Base-by-base conservation (phyloP, 306 rosid genomes). In the Vicia sativa region DNA sequence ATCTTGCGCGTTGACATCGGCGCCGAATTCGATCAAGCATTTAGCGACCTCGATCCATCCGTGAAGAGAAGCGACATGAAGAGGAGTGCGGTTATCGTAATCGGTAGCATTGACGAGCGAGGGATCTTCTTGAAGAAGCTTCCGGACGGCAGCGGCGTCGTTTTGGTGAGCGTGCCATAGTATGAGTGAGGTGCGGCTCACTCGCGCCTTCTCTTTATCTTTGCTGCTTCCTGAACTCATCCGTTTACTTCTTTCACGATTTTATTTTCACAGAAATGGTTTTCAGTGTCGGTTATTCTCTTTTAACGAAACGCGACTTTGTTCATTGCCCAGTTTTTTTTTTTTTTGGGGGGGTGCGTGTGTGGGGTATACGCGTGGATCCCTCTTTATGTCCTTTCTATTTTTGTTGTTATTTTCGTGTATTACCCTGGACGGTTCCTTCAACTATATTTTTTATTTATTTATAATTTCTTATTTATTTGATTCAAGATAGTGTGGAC, bases 81-180 rank as follows among this genome's bases (percentile, higher is more conserved):
- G 99, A 15, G 97, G 96, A 2, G 97, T 95, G 15, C 99, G 99
- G 67, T 46, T 80, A 74, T 95, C 99, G 82, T 95, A 95, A 69
- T 90, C 99, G 18, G 80, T 83, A 25, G 96, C 97, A 28, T 73
- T 85, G 10, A 95, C 95, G 1, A 90, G 91, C 11, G 87, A 65
- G 7, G 74, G 92, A 80, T 95, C 99, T 74, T 95, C 99, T 53
- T 90, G 96, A 1, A 95, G 89, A n/a, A 95, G 97, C 86, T 95
- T 95, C 12, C 96, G 88, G 60, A 95, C 97, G 0, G 97, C 87
- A 1, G 50, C 71, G 74, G 80, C 73, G 77, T 95, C 97, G 82
- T 95, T 95, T 62, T 90, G 97, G 46, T 95, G 97, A 1, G 97
- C 96, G 78, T 90, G 99, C 97, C 97, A 90, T 58, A 95, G 84